A percentile compares a stretch with the other conserved stretches of the same genome.
Evolutionary conservation across 768 basidiomycete genomes (phyloP).

Genomic region (Calvatia gigantea): DNA sequence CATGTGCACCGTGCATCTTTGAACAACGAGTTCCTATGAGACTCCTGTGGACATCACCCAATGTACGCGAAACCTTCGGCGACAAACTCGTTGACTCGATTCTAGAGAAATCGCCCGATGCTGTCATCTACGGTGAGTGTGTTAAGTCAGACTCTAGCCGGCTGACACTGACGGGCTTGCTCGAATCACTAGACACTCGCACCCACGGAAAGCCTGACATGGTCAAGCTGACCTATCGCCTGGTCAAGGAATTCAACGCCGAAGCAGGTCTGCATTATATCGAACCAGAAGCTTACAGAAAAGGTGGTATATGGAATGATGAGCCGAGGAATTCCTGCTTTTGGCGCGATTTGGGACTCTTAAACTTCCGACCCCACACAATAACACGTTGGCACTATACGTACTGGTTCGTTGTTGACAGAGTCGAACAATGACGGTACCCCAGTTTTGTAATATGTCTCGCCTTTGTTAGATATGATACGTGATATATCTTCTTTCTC

Average conservation of each 20-base stretch:
- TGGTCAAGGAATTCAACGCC: constrained; percentile 45
- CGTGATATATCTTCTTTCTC: too few species aligned
- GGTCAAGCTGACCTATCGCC: constrained; percentile 42
- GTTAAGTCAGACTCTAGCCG: neutral
- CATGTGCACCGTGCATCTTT: constrained; percentile 54
- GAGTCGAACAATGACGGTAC: too few species aligned
- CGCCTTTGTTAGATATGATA: too few species aligned
- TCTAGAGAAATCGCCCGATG: constrained; percentile 48
- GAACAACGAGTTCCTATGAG: constrained; percentile 48
- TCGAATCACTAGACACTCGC: constrained; percentile 32
- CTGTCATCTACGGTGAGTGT: constrained; percentile 51
- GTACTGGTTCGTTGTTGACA: too few species aligned
- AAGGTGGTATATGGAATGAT: constrained; percentile 60
- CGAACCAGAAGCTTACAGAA: constrained; percentile 52
- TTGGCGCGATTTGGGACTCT: constrained; percentile 61
- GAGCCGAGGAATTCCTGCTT: constrained; percentile 58
- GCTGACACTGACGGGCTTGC: neutral
- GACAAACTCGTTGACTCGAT: constrained; percentile 56
- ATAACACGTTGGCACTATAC: too few species aligned
- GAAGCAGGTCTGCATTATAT: constrained; percentile 57
- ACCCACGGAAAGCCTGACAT: constrained; percentile 46
- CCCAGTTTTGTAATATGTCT: too few species aligned
- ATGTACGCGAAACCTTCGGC: constrained; percentile 60
- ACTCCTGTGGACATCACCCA: constrained; percentile 61
- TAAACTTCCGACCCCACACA: too few species aligned